These are phyloP conservation scores for Epichloe gansuensis DNA, from an alignment of 2,329 filamentous ascomycete species.

Conservation along the genomic window DNA sequence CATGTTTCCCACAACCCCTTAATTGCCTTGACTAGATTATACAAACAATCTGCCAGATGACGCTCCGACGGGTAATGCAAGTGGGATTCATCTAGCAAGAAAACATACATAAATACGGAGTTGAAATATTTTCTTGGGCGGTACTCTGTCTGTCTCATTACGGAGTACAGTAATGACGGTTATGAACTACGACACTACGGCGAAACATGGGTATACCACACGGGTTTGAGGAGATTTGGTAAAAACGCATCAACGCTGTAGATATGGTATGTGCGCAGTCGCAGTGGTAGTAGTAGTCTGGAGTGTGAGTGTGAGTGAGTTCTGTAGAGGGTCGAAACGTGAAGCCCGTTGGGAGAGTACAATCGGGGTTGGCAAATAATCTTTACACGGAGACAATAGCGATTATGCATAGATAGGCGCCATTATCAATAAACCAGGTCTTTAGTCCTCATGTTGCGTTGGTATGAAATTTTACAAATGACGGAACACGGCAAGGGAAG, in stretches of 20 bases:
- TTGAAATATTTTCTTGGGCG: slow-evolving; percentile 1
- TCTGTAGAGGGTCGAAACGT: background rate
- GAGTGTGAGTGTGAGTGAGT: background rate
- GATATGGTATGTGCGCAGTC: background rate
- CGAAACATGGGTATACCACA: slow-evolving; percentile 8
- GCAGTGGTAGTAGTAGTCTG: background rate
- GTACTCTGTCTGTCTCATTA: background rate
- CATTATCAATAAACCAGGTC: background rate
- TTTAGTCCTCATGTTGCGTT: background rate
- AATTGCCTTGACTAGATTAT: background rate
- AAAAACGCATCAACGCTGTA: background rate
- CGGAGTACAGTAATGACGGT: slow-evolving; percentile 1
- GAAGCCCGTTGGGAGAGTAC: background rate
- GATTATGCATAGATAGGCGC: background rate
- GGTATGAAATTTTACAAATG: background rate
- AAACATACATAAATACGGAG: background rate
- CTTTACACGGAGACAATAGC: background rate
- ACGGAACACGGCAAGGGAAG: background rate
- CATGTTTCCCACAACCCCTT: no score
- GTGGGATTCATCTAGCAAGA: background rate
- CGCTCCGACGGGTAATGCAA: background rate
- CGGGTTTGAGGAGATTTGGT: slow-evolving; percentile 1
- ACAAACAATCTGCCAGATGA: background rate
- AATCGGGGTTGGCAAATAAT: background rate
- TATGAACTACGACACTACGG: slow-evolving; percentile 3